Conservation (phyloP, 148 eudicot genomes). For the Vaccinium macrocarpon region DNA sequence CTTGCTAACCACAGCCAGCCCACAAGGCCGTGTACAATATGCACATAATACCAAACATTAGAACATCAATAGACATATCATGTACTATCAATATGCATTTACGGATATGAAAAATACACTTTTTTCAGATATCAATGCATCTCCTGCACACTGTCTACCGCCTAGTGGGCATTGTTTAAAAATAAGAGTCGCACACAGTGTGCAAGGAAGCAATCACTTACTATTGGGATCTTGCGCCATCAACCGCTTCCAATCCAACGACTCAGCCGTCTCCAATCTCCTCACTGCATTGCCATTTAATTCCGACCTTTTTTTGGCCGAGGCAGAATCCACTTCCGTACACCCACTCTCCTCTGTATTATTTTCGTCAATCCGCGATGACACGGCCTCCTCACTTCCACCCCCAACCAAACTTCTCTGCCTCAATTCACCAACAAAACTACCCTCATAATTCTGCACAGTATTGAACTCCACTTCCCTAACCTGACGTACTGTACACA, state of each 20-base stretch:
- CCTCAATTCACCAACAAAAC: slow-evolving; percentile 21
- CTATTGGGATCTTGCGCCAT: slow-evolving; percentile 64
- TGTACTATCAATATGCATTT: no score
- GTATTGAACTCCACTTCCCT: slow-evolving; percentile 11
- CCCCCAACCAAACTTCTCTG: slow-evolving; percentile 31
- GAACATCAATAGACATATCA: no score
- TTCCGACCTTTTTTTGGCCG: slow-evolving; percentile 27
- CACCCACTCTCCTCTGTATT: slow-evolving; percentile 25
- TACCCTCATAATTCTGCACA: slow-evolving; percentile 2
- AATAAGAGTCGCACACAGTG: no score
- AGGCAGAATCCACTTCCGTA: slow-evolving; percentile 26
- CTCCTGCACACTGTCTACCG: no score
- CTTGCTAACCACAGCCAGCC: no score
- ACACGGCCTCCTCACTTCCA: slow-evolving; percentile 10
- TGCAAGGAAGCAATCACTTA: slow-evolving; percentile 26
- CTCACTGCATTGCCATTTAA: slow-evolving; percentile 29
- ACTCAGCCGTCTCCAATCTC: slow-evolving; percentile 54
- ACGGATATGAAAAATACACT: no score
- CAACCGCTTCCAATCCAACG: slow-evolving; percentile 72
- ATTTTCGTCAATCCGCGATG: slow-evolving; percentile 16
- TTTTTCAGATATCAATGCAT: no score
- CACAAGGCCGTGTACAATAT: no score
- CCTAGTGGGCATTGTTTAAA: no score
- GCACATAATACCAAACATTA: no score
- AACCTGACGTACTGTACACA: slow-evolving; percentile 27